Evolutionary conservation across 257 asterid species (phyloP).

Genomic region (Nicotiana otophora): DNA sequence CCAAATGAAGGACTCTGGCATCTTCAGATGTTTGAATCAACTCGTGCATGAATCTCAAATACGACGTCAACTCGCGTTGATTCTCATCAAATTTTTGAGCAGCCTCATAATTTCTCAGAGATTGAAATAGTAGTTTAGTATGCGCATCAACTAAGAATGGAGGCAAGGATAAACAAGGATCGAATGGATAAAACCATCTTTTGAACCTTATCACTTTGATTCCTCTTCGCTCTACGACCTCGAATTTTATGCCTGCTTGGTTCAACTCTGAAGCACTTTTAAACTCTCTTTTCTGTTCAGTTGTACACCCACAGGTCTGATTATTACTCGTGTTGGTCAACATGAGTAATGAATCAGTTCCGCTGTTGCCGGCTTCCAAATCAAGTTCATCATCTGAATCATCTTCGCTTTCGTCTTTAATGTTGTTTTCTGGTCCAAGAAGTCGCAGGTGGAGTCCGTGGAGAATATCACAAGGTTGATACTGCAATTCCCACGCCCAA

Average conservation of each 20-base stretch:
- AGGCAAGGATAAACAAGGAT: background rate
- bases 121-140: background rate
- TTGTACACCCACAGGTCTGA: too few species aligned
- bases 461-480: background rate
- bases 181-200: too few species aligned
- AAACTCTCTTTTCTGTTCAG: too few species aligned
- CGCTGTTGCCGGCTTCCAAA: background rate
- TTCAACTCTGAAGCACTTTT: too few species aligned
- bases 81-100: background rate
- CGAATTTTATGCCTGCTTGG: too few species aligned
- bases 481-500: too few species aligned
- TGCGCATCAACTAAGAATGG: background rate
- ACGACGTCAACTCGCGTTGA: background rate
- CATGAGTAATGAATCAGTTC: too few species aligned
- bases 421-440: background rate
- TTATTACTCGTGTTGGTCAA: too few species aligned
- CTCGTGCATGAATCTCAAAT: background rate
- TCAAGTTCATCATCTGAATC: background rate
- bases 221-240: background rate
- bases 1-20: background rate
- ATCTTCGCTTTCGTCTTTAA: background rate
- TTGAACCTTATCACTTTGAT: background rate
- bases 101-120: background rate
- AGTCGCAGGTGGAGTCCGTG: background rate
- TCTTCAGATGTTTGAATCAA: background rate